Base-by-base conservation (phyloP, 192 early-diverging fungal species). In the Coemansia asiatica region DNA sequence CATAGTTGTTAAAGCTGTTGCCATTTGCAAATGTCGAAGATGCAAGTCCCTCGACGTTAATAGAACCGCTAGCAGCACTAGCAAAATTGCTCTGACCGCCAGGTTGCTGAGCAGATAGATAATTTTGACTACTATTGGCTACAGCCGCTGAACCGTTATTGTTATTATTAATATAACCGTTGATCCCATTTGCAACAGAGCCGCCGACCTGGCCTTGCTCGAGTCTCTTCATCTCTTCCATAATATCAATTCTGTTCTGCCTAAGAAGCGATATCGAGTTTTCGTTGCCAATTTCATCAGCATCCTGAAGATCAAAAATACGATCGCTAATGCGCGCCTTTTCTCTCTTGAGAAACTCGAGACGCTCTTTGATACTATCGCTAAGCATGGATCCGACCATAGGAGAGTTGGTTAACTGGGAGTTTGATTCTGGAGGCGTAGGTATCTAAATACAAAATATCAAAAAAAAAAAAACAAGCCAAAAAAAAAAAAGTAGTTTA, bases 311-410 rank as follows among this genome's bases (percentile, higher is more conserved):
- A 46, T 83, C 82, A 22, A 69, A 80, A 21, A 83, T 79, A 13
- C 38, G 50, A 59, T 83, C 82, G 60, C 82, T 83, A 25, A 83
- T 75, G 22, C 71, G 64, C 12, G 82, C 77, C 68, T 83, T 83
- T 38, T 74, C 69, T 27, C 62, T 69, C 31, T 58, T 70, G 15
- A 79, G 60, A 57, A 29, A 60, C 7, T 56, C 71, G 7, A 44
- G 13, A 44, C 40, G 40, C 40, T 44, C 40, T 44, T 13, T 44
- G 16, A 44, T 18, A 13, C 12, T 18, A 18, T 44, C 40, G 5
- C 40, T 44, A 18, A 4, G 5, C 13, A 44, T 13, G 16, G 9
- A 16, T 44, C 8, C 13, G 9, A 15, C 40, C 40, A 44, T 44
- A 44, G 40, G 40, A 6, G 40, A 44, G 16, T 13, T 44, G 9